phyloP scores from a whole-genome alignment of 2,329 filamentous ascomycete genomes.

The Fusarium gaditjirri region DNA sequence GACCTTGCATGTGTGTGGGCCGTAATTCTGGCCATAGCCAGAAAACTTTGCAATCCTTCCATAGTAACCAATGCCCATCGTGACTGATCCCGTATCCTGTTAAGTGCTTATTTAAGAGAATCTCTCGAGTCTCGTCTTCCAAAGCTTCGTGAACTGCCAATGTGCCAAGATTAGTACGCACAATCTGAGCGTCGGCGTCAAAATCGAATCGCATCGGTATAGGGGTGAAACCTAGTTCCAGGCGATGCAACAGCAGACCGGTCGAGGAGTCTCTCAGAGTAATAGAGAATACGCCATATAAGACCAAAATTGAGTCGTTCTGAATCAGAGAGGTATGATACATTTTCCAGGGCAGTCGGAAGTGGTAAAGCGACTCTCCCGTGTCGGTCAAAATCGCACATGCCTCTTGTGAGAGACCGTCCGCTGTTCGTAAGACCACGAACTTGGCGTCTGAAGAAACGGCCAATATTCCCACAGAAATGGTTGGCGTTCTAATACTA shows the following conservation, averaged over 20 bases:
- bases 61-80: neutral
- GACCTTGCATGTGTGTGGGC: rapidly evolving
- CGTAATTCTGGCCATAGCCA: neutral
- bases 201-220: neutral
- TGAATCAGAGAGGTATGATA: neutral
- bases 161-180: neutral
- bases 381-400: neutral
- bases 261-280: neutral
- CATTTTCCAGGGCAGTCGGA: neutral
- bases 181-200: neutral
- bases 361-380: neutral
- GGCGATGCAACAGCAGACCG: neutral
- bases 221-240: neutral
- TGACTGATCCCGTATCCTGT: rapidly evolving
- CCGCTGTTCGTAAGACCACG: neutral
- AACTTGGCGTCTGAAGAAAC: neutral
- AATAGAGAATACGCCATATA: neutral
- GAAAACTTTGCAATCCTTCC: neutral
- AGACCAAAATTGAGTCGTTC: neutral
- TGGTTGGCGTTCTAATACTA: neutral
- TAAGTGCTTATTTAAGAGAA: rapidly evolving
- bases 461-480: neutral
- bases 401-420: neutral
- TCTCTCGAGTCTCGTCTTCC: rapidly evolving
- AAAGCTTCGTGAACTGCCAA: neutral